These are phyloP conservation scores for Citrullus amarus DNA, from an alignment of 306 rosid genomes.

Conservation along the genomic window DNA sequence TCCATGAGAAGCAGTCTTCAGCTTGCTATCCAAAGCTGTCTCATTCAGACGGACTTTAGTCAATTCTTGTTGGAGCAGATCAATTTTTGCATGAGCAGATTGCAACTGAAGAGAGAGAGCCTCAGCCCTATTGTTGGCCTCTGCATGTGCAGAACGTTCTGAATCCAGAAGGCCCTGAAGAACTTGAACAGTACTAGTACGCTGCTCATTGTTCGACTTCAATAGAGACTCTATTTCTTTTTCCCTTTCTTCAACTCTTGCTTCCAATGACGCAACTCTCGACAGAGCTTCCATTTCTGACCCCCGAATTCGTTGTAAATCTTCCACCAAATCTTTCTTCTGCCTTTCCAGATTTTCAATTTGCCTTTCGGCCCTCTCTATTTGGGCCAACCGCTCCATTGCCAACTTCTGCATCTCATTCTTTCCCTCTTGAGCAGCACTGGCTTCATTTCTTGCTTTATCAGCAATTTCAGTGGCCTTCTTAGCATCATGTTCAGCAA, in stretches of 20 bases:
- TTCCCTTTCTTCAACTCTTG: constrained; percentile 72
- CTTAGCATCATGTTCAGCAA: constrained; percentile 64
- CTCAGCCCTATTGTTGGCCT: constrained; percentile 83
- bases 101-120: constrained; percentile 77
- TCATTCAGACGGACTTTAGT: constrained; percentile 72
- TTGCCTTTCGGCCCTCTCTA: constrained; percentile 78
- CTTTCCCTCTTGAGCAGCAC: constrained; percentile 55
- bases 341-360: constrained; percentile 57
- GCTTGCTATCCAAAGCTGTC: constrained; percentile 62
- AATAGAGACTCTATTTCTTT: constrained; percentile 62
- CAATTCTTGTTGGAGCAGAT: constrained; percentile 71
- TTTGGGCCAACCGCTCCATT: constrained; percentile 59
- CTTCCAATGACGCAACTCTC: constrained; percentile 43
- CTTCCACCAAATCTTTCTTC: constrained; percentile 38
- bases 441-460: constrained; percentile 58
- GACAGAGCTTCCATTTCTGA: constrained; percentile 57
- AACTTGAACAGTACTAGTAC: constrained; percentile 58
- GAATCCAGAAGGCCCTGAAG: constrained; percentile 71
- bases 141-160: constrained; percentile 88
- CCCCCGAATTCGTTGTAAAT: constrained; percentile 34
- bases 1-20: constrained; percentile 56
- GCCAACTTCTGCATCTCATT: constrained; percentile 80
- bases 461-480: constrained; percentile 66
- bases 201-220: constrained; percentile 59
- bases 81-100: constrained; percentile 81